phyloP scores from a whole-genome alignment of 2,329 filamentous ascomycete genomes.

The Anisogramma anomala region DNA sequence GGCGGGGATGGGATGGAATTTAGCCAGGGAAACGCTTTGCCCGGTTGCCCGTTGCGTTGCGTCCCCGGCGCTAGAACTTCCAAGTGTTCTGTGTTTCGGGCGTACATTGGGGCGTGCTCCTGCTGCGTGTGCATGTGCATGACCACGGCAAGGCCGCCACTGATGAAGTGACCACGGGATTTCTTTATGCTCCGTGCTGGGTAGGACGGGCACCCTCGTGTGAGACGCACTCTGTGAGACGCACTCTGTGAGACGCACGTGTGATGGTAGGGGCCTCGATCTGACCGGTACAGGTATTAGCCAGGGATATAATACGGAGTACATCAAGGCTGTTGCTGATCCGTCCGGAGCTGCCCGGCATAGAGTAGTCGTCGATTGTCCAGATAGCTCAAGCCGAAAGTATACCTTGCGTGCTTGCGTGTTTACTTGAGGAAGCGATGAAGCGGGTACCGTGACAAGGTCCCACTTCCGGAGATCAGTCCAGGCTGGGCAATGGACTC shows the following conservation, averaged over 20 bases:
- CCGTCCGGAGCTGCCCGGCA: neutral
- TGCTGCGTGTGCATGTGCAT: conserved; percentile 8
- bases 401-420: conserved; percentile 9
- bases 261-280: neutral
- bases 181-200: neutral
- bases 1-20: no score
- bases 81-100: conserved; percentile 8
- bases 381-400: conserved; percentile 4
- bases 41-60: neutral
- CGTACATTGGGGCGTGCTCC: conserved; percentile 11
- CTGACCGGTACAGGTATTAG: neutral
- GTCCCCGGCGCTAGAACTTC: neutral
- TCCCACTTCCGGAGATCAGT: no score
- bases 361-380: conserved; percentile 1
- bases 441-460: no score
- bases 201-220: no score
- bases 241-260: no score
- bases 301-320: neutral
- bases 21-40: no score
- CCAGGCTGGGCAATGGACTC: no score
- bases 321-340: neutral
- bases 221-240: no score
- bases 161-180: neutral
- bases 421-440: no score
- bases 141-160: neutral